A percentile compares a stretch with the other conserved stretches of the same genome.
phyloP scores from a whole-genome alignment of 2,329 filamentous ascomycete species.

The Epicoccum nigrum region DNA sequence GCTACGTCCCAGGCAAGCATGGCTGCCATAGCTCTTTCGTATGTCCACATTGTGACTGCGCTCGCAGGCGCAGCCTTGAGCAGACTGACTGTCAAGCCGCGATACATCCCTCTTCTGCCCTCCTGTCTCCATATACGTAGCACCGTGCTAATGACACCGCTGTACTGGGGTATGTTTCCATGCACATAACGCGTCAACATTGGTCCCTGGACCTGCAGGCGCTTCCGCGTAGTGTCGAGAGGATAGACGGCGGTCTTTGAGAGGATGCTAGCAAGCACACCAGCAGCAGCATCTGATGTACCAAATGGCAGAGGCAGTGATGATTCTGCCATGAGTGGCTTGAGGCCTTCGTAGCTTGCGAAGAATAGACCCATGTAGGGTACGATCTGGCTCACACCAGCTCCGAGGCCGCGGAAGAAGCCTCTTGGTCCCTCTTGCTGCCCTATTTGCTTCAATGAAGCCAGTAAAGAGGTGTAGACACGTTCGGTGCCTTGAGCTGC shows the following conservation, averaged over 20 bases:
- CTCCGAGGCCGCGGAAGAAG: constrained; percentile 86
- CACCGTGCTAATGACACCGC: constrained; percentile 69
- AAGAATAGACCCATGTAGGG: constrained; percentile 99
- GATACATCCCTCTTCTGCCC: constrained; percentile 80
- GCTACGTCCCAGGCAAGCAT: constrained; percentile 52
- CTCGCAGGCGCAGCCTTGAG: constrained; percentile 93
- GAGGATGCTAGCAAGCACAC: constrained; percentile 76
- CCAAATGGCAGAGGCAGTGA: constrained; percentile 71
- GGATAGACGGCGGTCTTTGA: constrained; percentile 93
- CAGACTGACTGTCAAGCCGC: constrained; percentile 85
- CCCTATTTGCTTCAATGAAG: constrained; percentile 74
- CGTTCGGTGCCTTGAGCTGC: constrained; percentile 86
- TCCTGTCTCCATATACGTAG: constrained; percentile 71
- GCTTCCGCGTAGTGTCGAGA: constrained; percentile 88
- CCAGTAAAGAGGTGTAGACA: constrained; percentile 75
- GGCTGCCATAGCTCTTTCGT: constrained; percentile 74
- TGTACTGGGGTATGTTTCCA: constrained; percentile 85
- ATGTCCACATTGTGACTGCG: constrained; percentile 93
- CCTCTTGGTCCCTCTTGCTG: constrained; percentile 75
- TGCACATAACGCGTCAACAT: constrained; percentile 80
- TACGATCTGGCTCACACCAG: constrained; percentile 84
- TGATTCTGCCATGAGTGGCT: constrained; percentile 50
- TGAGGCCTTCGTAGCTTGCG: constrained; percentile 79
- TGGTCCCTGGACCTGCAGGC: constrained; percentile 93
- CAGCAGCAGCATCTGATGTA: constrained; percentile 81